Evolutionary conservation across 768 basidiomycete species (phyloP).

Genomic region (Tephrocybe sp.): DNA sequence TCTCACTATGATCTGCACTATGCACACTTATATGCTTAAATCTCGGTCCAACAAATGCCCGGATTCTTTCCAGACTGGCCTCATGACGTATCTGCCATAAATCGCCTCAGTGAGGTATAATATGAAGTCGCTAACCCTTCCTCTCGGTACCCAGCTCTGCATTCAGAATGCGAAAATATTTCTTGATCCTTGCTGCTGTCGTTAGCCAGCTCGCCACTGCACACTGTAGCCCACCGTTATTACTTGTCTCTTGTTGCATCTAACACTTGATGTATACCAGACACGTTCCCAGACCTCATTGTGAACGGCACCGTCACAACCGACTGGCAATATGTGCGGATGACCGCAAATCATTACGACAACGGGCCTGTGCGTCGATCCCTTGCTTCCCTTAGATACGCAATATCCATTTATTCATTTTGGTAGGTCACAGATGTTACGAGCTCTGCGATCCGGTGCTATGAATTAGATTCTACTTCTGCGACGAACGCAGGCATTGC

Average conservation of each 20-base stretch:
- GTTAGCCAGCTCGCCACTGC: conserved; percentile 5
- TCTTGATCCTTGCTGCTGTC: background rate
- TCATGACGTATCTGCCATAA: too few species aligned
- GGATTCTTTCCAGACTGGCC: conserved; percentile 5
- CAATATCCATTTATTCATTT: background rate
- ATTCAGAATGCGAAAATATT: conserved; percentile 1
- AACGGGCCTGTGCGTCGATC: conserved; percentile 27
- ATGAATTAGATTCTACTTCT: conserved; percentile 28
- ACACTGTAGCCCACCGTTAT: conserved; percentile 1
- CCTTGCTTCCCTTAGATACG: background rate
- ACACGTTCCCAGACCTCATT: conserved; percentile 30
- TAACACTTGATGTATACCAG: conserved; percentile 9
- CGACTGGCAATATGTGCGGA: conserved; percentile 35
- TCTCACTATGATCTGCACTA: background rate
- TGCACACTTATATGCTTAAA: conserved; percentile 2
- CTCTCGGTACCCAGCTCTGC: background rate
- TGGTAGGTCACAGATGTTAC: conserved; percentile 31
- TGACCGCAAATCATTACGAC: conserved; percentile 32
- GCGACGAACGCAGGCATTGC: conserved; percentile 27
- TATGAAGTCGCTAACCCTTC: background rate
- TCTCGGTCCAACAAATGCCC: conserved; percentile 9
- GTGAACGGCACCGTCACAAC: conserved; percentile 23
- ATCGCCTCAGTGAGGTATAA: background rate
- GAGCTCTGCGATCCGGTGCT: conserved; percentile 34
- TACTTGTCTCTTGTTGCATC: background rate